These are phyloP conservation scores for Tulasnella sp. DNA, from an alignment of 768 basidiomycete genomes.

Conservation along the genomic window DNA sequence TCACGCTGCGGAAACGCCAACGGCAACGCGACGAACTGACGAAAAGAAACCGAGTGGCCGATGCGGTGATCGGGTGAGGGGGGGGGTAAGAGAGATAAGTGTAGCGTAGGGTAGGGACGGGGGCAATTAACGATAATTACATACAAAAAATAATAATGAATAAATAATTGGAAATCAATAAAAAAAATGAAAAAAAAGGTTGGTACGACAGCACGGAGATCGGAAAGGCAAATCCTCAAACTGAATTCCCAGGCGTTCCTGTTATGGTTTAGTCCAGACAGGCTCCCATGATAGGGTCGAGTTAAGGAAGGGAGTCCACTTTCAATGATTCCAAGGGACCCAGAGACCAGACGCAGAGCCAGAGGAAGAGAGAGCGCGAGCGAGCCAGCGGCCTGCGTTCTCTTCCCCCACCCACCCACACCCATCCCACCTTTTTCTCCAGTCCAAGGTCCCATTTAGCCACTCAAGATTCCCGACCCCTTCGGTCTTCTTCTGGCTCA, in stretches of 20 bases:
- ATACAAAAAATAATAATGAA: background rate
- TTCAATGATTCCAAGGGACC: conserved; percentile 15
- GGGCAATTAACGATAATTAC: conserved; percentile 2
- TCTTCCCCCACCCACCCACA: conserved; percentile 9
- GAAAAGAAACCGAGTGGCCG: conserved; percentile 15
- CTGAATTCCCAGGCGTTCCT: background rate
- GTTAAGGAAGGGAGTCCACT: background rate
- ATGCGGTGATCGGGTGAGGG: background rate
- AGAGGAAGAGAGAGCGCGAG: background rate
- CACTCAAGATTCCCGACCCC: conserved; percentile 24
- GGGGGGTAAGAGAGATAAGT: background rate
- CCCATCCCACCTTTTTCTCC: conserved; percentile 17
- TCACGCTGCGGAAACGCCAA: background rate
- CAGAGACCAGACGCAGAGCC: background rate
- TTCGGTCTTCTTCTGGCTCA: conserved; percentile 7
- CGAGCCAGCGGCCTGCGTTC: background rate
- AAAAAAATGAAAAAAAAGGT: background rate
- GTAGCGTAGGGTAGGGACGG: background rate
- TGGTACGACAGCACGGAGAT: background rate
- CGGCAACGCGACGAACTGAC: conserved; percentile 12
- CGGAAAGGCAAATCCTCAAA: conserved; percentile 33
- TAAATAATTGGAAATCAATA: background rate
- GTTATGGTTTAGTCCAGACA: conserved; percentile 5
- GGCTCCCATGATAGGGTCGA: background rate
- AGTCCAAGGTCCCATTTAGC: conserved; percentile 7